Evolutionary conservation across 768 basidiomycete genomes (phyloP).

Genomic region (Lyophyllum semitale): DNA sequence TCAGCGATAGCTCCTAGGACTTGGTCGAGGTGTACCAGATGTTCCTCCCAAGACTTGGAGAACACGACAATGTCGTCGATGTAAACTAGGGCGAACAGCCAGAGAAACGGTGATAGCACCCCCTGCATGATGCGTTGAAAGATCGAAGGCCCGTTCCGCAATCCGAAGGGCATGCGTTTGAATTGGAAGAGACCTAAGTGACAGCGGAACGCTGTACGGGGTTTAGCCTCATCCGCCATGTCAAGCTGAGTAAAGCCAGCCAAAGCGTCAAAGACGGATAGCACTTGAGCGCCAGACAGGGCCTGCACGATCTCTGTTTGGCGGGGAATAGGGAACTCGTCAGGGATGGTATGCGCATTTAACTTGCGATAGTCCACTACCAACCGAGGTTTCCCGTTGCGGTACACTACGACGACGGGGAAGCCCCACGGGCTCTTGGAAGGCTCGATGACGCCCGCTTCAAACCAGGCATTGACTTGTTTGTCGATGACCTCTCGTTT

Average conservation of each 20-base stretch:
- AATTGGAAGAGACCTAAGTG: slow-evolving; percentile 44
- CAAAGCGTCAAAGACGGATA: slow-evolving; percentile 36
- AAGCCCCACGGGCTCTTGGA: slow-evolving; percentile 39
- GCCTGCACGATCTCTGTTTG: slow-evolving; percentile 29
- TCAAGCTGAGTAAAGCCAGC: slow-evolving; percentile 43
- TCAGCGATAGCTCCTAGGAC: slow-evolving; percentile 27
- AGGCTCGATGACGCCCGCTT: slow-evolving; percentile 37
- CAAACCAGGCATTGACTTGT: slow-evolving; percentile 32
- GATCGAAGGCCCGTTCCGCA: slow-evolving; percentile 34
- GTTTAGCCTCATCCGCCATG: slow-evolving; percentile 25
- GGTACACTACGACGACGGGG: slow-evolving; percentile 34
- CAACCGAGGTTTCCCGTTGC: slow-evolving; percentile 36
- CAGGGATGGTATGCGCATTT: slow-evolving; percentile 18
- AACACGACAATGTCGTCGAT: slow-evolving; percentile 44
- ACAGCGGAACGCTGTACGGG: slow-evolving; percentile 38
- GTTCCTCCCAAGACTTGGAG: slow-evolving; percentile 27
- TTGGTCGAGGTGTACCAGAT: slow-evolving; percentile 28
- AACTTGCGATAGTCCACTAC: slow-evolving; percentile 33
- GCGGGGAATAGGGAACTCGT: slow-evolving; percentile 26
- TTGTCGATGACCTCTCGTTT: slow-evolving; percentile 28
- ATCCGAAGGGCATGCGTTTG: slow-evolving; percentile 40
- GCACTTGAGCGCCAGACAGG: slow-evolving; percentile 27
- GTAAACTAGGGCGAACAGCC: slow-evolving; percentile 41
- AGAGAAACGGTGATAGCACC: slow-evolving; percentile 34
- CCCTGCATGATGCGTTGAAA: slow-evolving; percentile 45